Conservation (phyloP, 2,329 filamentous ascomycete genomes). For the Magnaporthales sp. region DNA sequence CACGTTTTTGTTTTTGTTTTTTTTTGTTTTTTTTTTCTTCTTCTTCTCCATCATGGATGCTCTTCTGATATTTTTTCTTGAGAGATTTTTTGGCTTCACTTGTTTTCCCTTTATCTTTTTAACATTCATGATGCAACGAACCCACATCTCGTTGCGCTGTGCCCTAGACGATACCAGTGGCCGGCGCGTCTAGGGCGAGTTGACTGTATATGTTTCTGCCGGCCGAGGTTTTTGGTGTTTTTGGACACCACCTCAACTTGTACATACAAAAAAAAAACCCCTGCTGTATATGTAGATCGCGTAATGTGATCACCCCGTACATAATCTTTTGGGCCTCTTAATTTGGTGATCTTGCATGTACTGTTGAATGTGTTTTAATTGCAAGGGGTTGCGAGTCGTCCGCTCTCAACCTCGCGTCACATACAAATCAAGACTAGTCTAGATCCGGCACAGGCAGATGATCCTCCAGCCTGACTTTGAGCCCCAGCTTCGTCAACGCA, state of each 20-base stretch:
- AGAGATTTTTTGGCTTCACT: no score
- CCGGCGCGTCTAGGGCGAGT: not conserved
- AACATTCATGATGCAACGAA: no score
- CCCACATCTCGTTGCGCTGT: not conserved
- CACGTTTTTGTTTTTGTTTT: no score
- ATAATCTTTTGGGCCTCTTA: not conserved
- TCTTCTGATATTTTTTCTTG: no score
- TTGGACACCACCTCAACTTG: not conserved
- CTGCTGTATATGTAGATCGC: not conserved
- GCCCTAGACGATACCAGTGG: not conserved
- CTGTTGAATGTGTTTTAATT: not conserved
- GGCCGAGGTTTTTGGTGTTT: not conserved
- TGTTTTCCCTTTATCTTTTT: no score
- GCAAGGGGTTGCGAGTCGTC: not conserved
- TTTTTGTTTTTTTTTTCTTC: no score
- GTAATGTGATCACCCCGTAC: not conserved
- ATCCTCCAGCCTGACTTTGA: conserved; percentile 64
- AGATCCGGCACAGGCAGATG: conserved; percentile 68
- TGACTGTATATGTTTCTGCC: not conserved
- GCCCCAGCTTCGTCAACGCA: conserved; percentile 58
- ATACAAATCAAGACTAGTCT: conserved; percentile 23
- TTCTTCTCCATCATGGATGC: no score
- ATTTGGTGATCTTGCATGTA: not conserved
- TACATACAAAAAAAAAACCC: not conserved
- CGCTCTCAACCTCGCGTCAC: not conserved